These are phyloP conservation scores for Chaetoceros muelleri DNA, from an alignment of 108 stramenopile genomes.

Conservation along the genomic window DNA sequence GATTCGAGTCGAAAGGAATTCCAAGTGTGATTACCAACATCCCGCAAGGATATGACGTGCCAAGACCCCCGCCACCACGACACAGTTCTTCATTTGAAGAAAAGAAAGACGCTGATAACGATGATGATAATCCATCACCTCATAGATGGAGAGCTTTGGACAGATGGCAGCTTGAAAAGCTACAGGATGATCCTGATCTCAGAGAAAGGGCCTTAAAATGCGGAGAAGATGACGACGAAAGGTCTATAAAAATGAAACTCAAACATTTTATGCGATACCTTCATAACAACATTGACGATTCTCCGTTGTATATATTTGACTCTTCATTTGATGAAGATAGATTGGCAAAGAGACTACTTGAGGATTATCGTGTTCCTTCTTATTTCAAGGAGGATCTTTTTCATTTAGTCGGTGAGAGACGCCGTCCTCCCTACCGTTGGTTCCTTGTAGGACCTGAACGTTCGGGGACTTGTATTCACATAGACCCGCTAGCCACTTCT, in stretches of 20 bases:
- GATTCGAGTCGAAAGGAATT: constrained; percentile 42
- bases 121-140: constrained; percentile 1
- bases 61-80: constrained; percentile 58
- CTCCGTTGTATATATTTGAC: constrained; percentile 98
- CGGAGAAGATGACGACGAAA: constrained; percentile 97
- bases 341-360: constrained; percentile 38
- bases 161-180: constrained; percentile 43
- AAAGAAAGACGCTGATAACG: constrained; percentile 4
- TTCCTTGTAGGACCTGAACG: constrained; percentile 88
- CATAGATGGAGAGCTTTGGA: constrained; percentile 48
- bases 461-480: constrained; percentile 88
- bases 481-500: constrained; percentile 92
- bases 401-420: constrained; percentile 73
- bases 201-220: constrained; percentile 72
- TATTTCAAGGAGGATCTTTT: constrained; percentile 95
- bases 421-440: constrained; percentile 98
- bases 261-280: constrained; percentile 84
- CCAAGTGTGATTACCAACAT: constrained; percentile 65
- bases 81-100: constrained; percentile 84
- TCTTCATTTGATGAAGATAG: constrained; percentile 80
- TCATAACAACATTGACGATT: constrained; percentile 80
- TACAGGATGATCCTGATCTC: constrained; percentile 32
- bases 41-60: constrained; percentile 42
- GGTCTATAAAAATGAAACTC: constrained; percentile 80
- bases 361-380: constrained; percentile 71